Percentiles rank a stretch among this genome's conserved stretches.
Evolutionary conservation across 169 alveolate species (phyloP).

Genomic region (Neospora caninum): DNA sequence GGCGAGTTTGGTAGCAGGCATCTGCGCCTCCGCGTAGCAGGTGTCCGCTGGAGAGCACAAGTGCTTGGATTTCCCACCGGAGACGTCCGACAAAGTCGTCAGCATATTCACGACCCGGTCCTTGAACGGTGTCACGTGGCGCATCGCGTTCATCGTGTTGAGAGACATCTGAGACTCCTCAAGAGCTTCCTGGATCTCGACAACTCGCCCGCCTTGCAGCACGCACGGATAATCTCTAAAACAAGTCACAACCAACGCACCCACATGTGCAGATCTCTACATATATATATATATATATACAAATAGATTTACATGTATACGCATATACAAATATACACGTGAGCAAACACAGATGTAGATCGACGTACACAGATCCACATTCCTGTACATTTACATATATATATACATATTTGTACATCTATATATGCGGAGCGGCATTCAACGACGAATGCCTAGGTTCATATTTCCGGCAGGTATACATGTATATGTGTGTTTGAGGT

Average conservation of each 20-base stretch:
- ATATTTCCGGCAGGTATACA: not conserved
- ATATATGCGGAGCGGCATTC: not conserved
- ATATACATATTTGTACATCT: not conserved
- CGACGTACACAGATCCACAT: too few relatives aligned
- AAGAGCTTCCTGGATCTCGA: conserved; percentile 90
- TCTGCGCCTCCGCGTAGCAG: not conserved
- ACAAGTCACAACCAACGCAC: not conserved
- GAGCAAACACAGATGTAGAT: too few relatives aligned
- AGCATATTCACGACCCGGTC: conserved; percentile 86
- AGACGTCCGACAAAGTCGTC: conserved; percentile 91
- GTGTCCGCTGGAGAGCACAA: not conserved
- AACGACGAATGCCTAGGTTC: not conserved
- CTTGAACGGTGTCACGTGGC: conserved; percentile 94
- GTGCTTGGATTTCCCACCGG: conserved; percentile 49
- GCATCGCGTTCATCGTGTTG: conserved; percentile 90
- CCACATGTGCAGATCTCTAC: not conserved
- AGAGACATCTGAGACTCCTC: conserved; percentile 93
- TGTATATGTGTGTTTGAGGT: not conserved
- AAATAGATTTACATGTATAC: too few relatives aligned
- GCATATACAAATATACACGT: too few relatives aligned
- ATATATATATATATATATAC: not conserved
- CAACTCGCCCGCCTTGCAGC: conserved; percentile 88
- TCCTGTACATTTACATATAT: not conserved
- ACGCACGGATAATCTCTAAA: conserved; percentile 86
- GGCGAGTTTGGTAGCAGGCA: too few relatives aligned